Conservation (phyloP, 2,329 filamentous ascomycete species). For the Pseudogymnoascus sp. region DNA sequence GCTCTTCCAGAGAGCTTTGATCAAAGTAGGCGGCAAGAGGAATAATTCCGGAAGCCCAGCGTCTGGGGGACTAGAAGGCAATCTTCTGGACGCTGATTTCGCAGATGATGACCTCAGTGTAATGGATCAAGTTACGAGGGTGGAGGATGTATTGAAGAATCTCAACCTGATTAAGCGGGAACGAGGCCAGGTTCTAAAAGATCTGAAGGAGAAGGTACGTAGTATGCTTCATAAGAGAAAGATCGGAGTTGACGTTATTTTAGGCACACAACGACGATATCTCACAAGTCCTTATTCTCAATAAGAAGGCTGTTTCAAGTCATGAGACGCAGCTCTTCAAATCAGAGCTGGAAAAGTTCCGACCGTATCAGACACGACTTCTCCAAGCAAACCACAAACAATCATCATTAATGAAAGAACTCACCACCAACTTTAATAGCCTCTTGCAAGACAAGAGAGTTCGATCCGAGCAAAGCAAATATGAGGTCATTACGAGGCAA, state of each 20-base stretch:
- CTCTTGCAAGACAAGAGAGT: slow-evolving; percentile 91
- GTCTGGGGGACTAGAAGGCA: slow-evolving; percentile 54
- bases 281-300: slow-evolving; percentile 90
- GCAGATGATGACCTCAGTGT: slow-evolving; percentile 73
- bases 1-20: slow-evolving; percentile 79
- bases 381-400: slow-evolving; percentile 95
- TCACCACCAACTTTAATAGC: slow-evolving; percentile 78
- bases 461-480: slow-evolving; percentile 87
- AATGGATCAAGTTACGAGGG: slow-evolving; percentile 76
- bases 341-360: slow-evolving; percentile 93
- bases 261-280: slow-evolving; percentile 96
- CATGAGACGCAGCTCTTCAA: slow-evolving; percentile 91
- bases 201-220: slow-evolving; percentile 89
- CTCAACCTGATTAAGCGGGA: slow-evolving; percentile 88
- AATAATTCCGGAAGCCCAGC: slow-evolving; percentile 49
- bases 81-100: slow-evolving; percentile 86
- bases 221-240: not conserved
- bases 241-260: not conserved
- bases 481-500: slow-evolving; percentile 79
- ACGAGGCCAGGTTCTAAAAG: slow-evolving; percentile 83
- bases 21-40: slow-evolving; percentile 61
- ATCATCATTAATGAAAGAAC: slow-evolving; percentile 84
- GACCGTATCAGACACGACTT: slow-evolving; percentile 82
- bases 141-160: slow-evolving; percentile 87
- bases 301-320: slow-evolving; percentile 92